These are phyloP conservation scores for Diaporthe citri DNA, from an alignment of 2,329 filamentous ascomycete genomes.

Conservation along the genomic window DNA sequence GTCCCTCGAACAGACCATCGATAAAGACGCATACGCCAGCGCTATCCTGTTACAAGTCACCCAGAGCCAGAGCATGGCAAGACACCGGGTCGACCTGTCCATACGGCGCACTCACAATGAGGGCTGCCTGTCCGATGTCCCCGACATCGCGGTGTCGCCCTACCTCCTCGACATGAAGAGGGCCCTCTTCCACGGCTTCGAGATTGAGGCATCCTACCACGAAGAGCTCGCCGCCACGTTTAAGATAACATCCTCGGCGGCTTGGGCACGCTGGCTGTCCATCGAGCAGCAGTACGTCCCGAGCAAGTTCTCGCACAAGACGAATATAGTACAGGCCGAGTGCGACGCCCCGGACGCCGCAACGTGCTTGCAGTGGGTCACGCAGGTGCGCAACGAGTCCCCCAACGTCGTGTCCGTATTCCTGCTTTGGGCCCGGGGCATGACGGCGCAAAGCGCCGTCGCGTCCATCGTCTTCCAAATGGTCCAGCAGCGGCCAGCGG, in stretches of 20 bases:
- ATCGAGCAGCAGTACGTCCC: constrained; percentile 46
- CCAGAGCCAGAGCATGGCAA: constrained; percentile 40
- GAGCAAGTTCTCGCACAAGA: constrained; percentile 41
- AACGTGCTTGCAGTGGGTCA: constrained; percentile 46
- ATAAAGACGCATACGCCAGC: constrained; percentile 41
- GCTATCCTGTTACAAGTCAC: constrained; percentile 40
- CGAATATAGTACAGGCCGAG: constrained; percentile 44
- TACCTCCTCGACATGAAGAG: constrained; percentile 42
- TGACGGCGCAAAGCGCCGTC: constrained; percentile 46
- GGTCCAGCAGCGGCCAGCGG: constrained; percentile 45
- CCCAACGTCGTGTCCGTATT: constrained; percentile 44
- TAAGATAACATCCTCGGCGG: constrained; percentile 45
- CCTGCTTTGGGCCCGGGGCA: constrained; percentile 47
- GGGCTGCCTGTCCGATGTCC: constrained; percentile 31
- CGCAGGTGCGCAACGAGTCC: constrained; percentile 42
- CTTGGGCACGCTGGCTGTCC: constrained; percentile 46
- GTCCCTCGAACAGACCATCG: constrained; percentile 38
- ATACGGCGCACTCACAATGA: constrained; percentile 39
- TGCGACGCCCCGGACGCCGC: constrained; percentile 48
- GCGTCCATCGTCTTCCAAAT: constrained; percentile 47
- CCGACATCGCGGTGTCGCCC: background rate
- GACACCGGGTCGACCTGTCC: constrained; percentile 38
- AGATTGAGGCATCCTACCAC: constrained; percentile 45
- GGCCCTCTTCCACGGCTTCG: constrained; percentile 44
- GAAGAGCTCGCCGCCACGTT: constrained; percentile 46